These are phyloP conservation scores for Heterobasidion annosum DNA, from an alignment of 1,284 basidiomycete genomes.

Conservation along the genomic window DNA sequence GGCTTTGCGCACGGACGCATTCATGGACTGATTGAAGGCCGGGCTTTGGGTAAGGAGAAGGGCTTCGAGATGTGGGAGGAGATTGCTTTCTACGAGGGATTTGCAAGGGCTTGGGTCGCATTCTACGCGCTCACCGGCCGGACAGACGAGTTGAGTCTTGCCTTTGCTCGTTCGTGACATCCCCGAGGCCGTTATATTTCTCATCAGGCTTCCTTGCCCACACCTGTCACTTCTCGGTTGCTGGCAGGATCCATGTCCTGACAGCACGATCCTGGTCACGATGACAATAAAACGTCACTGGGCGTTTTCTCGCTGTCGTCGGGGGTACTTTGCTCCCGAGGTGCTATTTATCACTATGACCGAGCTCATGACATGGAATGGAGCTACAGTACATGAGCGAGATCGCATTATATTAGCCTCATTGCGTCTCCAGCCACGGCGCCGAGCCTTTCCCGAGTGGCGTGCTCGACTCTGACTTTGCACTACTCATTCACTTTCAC, in stretches of 20 bases:
- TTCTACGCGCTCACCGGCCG: constrained; percentile 29
- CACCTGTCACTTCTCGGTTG: background rate
- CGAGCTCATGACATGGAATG: background rate
- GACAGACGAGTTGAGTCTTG: background rate
- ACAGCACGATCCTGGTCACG: too few relatives aligned
- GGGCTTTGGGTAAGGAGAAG: constrained; percentile 85
- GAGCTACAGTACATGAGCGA: background rate
- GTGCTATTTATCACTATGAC: too few relatives aligned
- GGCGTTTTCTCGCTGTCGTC: too few relatives aligned
- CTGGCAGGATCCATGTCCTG: too few relatives aligned
- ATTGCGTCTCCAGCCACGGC: too few relatives aligned
- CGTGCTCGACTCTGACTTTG: too few relatives aligned
- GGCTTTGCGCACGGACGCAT: constrained; percentile 81
- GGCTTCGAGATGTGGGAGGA: constrained; percentile 97
- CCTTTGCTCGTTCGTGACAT: background rate
- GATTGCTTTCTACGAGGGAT: constrained; percentile 87
- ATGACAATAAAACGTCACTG: too few relatives aligned
- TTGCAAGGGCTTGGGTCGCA: constrained; percentile 63
- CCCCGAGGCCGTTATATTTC: background rate
- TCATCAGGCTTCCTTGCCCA: background rate
- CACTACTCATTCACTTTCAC: background rate
- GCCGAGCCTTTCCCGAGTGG: too few relatives aligned
- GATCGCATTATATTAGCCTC: too few relatives aligned
- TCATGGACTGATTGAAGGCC: constrained; percentile 88
- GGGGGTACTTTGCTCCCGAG: too few relatives aligned